Conservation (phyloP, 2,329 filamentous ascomycete species). For the Hypomyces rosellus region DNA sequence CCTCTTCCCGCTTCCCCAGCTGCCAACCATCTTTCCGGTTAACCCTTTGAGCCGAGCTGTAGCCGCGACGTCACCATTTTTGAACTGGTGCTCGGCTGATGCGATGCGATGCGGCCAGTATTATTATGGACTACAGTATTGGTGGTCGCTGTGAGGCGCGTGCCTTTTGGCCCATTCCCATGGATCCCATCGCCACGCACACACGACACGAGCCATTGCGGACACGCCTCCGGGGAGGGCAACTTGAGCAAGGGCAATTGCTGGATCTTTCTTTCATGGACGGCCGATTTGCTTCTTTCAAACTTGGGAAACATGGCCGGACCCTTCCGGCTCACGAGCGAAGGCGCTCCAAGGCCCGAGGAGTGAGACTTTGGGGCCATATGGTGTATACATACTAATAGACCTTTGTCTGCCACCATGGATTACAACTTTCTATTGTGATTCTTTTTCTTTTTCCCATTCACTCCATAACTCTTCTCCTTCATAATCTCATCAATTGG, state of each 20-base stretch:
- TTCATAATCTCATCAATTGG: background rate
- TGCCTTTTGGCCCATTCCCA: no score
- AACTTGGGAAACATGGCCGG: slow-evolving; percentile 1
- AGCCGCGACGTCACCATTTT: slow-evolving; percentile 5
- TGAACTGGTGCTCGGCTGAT: background rate
- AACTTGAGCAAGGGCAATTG: no score
- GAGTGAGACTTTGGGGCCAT: slow-evolving; percentile 2
- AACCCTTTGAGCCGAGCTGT: slow-evolving; percentile 15
- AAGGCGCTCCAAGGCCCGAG: slow-evolving; percentile 5
- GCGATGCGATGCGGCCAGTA: no score
- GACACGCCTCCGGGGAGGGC: no score
- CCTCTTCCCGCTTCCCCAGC: background rate
- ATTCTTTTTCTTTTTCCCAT: slow-evolving; percentile 1
- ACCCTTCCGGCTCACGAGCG: slow-evolving; percentile 10
- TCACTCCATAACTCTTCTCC: background rate
- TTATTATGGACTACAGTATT: no score
- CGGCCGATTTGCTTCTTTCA: no score
- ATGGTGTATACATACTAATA: background rate
- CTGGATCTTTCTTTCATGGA: no score
- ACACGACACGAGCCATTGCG: no score
- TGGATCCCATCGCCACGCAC: no score
- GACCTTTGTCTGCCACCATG: background rate
- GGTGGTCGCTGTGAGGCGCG: no score
- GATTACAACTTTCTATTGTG: background rate
- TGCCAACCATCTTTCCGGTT: background rate